Conservation (phyloP, 306 rosid genomes). For the cucumber (Cucumis sativus) region Cucumber_9930_V3 NC_026658.2:1905001-1905500, state of each 20-base stretch:
- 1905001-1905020: too few relatives aligned
- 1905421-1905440: background rate
- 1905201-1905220: background rate
- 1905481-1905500: background rate
- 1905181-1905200: background rate
- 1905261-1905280: background rate
- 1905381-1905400: background rate
- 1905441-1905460: background rate
- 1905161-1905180: background rate
- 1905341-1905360: background rate
- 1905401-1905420: background rate
- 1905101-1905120: background rate
- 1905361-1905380: background rate
- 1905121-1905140: background rate
- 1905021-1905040: too few relatives aligned
- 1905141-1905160: background rate
- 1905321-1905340: background rate
- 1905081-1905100: background rate
- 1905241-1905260: background rate
- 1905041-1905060: too few relatives aligned
- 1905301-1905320: background rate
- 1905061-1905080: too few relatives aligned
- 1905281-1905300: background rate
- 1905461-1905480: background rate
- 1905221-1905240: background rate